These are phyloP conservation scores for Puccinia hordei DNA, from an alignment of 1,284 basidiomycete species.

Conservation along the genomic window DNA sequence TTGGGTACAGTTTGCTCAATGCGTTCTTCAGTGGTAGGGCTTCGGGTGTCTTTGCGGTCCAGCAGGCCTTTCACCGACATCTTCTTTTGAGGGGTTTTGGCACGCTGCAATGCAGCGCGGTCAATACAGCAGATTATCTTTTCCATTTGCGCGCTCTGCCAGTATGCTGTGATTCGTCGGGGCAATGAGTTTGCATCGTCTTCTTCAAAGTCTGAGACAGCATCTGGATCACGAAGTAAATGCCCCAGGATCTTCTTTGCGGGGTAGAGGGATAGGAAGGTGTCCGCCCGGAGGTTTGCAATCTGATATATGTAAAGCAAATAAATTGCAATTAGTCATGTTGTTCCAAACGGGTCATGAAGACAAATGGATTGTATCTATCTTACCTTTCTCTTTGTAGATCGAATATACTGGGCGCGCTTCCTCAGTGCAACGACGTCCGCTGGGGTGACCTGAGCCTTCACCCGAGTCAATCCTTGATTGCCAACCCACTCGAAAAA, in stretches of 20 bases:
- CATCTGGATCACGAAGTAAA: conserved; percentile 11
- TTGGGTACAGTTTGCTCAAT: neutral
- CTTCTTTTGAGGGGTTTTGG: conserved; percentile 11
- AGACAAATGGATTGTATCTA: neutral
- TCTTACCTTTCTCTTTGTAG: conserved; percentile 20
- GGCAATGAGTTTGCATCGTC: neutral
- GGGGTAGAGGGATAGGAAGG: conserved; percentile 3
- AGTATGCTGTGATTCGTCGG: neutral
- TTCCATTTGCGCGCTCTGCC: neutral
- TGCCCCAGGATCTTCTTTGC: neutral
- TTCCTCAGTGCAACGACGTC: neutral
- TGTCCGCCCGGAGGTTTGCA: conserved; percentile 3
- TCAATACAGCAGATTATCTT: neutral
- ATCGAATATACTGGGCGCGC: neutral
- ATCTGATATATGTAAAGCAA: neutral
- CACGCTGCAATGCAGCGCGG: neutral
- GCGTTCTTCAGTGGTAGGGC: neutral
- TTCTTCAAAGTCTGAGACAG: conserved; percentile 16
- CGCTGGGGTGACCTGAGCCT: neutral
- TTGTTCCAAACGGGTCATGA: neutral
- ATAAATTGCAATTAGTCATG: neutral
- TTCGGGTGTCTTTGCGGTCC: neutral
- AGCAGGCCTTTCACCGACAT: conserved; percentile 8
- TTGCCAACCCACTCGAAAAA: conserved; percentile 18
- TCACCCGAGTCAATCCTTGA: conserved; percentile 1